These are phyloP conservation scores for Fusarium pininemorale DNA, from an alignment of 2,329 filamentous ascomycete genomes.

Conservation along the genomic window DNA sequence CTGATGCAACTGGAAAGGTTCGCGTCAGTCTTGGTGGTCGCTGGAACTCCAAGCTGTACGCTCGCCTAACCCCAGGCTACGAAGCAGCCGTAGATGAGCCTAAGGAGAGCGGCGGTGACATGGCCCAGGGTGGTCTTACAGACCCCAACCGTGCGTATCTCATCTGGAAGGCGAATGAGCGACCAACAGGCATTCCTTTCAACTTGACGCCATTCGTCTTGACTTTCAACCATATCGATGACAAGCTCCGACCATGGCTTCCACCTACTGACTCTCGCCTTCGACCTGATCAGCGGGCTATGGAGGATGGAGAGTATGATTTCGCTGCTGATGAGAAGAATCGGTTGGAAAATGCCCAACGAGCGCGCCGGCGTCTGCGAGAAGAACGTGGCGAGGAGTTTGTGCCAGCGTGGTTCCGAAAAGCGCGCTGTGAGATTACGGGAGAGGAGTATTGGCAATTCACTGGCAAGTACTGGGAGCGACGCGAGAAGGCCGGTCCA, in stretches of 20 bases:
- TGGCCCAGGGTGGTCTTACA: constrained; percentile 62
- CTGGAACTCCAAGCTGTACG: constrained; percentile 98
- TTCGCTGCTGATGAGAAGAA: constrained; percentile 94
- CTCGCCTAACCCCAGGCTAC: constrained; percentile 89
- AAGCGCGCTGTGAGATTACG: constrained; percentile 77
- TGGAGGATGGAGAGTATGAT: constrained; percentile 99
- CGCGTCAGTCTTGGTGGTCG: constrained; percentile 90
- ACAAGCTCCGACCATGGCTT: constrained; percentile 78
- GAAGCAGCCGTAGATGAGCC: constrained; percentile 76
- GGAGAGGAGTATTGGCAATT: constrained; percentile 93
- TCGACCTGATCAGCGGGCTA: constrained; percentile 92
- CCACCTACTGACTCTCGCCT: constrained; percentile 95
- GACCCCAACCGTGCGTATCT: constrained; percentile 83
- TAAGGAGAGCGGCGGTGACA: constrained; percentile 46
- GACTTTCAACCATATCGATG: constrained; percentile 90
- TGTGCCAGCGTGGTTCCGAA: constrained; percentile 83
- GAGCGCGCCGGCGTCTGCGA: constrained; percentile 75
- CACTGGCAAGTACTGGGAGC: constrained; percentile 87
- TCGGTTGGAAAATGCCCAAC: constrained; percentile 89
- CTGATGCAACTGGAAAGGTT: constrained; percentile 80
- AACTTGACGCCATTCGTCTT: constrained; percentile 97
- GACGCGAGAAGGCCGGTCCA: constrained; percentile 71
- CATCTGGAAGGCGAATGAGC: constrained; percentile 88
- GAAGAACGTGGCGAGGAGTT: constrained; percentile 86
- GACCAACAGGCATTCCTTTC: constrained; percentile 89